Conservation (phyloP, 345 rosid genomes). For the Eucalyptus erythrocorys region DNA sequence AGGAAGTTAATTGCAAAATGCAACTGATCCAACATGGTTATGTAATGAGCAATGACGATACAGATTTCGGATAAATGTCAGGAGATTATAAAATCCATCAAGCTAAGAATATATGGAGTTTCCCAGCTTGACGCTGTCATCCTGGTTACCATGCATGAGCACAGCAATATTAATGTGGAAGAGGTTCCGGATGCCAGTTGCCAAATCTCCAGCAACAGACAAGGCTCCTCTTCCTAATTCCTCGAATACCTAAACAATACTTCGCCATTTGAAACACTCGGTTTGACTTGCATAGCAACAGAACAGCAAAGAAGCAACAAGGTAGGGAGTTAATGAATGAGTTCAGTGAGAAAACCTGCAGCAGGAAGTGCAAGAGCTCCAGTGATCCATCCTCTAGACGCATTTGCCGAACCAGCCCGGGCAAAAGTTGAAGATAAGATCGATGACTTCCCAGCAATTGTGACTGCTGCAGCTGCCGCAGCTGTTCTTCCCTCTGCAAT, state of each 20-base stretch:
- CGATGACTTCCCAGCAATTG: slow-evolving; percentile 41
- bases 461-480: slow-evolving; percentile 61
- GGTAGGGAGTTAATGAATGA: background rate
- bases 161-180: slow-evolving; percentile 1
- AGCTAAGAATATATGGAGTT: background rate
- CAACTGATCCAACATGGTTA: background rate
- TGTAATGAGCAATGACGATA: background rate
- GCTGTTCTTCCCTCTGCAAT: slow-evolving; percentile 54
- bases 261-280: background rate
- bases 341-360: slow-evolving; percentile 50
- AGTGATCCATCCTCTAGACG: slow-evolving; percentile 60
- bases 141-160: slow-evolving; percentile 1
- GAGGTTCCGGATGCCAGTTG: slow-evolving; percentile 15
- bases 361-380: slow-evolving; percentile 76
- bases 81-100: background rate
- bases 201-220: slow-evolving; percentile 11
- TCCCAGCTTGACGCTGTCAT: background rate
- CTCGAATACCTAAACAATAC: background rate
- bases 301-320: background rate
- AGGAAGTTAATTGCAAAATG: background rate
- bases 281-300: background rate
- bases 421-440: slow-evolving; percentile 35
- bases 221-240: slow-evolving; percentile 17
- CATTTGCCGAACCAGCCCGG: slow-evolving; percentile 31
- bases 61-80: background rate